A percentile compares a stretch with the other conserved stretches of the same genome.
Evolutionary conservation across 768 basidiomycete species (phyloP).

Genomic region (Gyrodon lividus): DNA sequence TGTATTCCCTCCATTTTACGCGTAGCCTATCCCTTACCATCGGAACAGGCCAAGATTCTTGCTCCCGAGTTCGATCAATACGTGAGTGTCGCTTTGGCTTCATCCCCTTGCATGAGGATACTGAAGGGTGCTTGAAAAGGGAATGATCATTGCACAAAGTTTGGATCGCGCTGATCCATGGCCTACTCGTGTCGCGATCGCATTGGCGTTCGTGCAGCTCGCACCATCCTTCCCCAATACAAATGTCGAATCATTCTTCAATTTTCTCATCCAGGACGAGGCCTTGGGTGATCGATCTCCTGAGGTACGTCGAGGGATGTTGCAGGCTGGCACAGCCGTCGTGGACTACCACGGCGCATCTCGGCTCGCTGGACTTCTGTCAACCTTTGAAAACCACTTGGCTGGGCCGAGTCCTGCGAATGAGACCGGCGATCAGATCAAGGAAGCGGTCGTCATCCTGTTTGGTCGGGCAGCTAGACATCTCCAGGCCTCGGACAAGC

Average conservation of each 20-base stretch:
- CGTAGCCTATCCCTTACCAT: background rate
- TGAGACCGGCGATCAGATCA: conserved; percentile 82
- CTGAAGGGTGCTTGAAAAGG: conserved; percentile 43
- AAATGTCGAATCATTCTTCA: conserved; percentile 71
- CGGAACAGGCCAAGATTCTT: conserved; percentile 70
- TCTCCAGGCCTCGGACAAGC: conserved; percentile 70
- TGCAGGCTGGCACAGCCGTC: conserved; percentile 77
- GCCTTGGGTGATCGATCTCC: conserved; percentile 83
- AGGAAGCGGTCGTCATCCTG: conserved; percentile 92
- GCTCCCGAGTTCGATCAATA: conserved; percentile 93
- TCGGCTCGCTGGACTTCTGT: conserved; percentile 70
- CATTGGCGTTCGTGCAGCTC: conserved; percentile 62
- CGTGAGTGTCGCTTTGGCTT: conserved; percentile 43
- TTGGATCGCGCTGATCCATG: conserved; percentile 90
- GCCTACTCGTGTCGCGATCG: conserved; percentile 75
- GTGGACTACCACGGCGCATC: conserved; percentile 81
- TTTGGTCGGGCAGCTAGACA: conserved; percentile 92
- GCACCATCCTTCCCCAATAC: conserved; percentile 62
- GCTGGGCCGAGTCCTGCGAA: conserved; percentile 50
- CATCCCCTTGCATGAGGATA: background rate
- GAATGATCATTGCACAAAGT: conserved; percentile 88
- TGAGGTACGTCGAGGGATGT: conserved; percentile 84
- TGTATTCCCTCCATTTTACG: conserved; percentile 1
- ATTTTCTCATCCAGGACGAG: conserved; percentile 81
- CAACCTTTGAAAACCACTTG: conserved; percentile 79